phyloP scores from a whole-genome alignment of 2,329 filamentous ascomycete genomes.

The Fusarium poae region DNA sequence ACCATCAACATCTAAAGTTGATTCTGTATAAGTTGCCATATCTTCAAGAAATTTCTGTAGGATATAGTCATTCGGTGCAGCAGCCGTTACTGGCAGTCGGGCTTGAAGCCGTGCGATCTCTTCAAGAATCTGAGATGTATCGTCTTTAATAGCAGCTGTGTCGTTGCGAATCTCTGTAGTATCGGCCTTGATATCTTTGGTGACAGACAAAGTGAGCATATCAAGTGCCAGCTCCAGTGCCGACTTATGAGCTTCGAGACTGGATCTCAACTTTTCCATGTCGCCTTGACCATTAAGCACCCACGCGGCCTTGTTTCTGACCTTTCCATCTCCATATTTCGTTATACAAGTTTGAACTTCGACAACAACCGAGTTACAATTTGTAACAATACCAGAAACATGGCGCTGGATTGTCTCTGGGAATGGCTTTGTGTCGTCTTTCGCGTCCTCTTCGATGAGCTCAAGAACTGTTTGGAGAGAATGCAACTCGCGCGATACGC shows the following conservation, averaged over 20 bases:
- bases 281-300: constrained; percentile 16
- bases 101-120: constrained; percentile 19
- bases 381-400: background rate
- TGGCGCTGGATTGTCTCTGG: constrained; percentile 14
- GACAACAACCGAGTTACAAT: constrained; percentile 12
- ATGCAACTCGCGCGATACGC: constrained; percentile 29
- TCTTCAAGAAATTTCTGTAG: constrained; percentile 25
- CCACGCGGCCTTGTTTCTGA: constrained; percentile 17
- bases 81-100: background rate
- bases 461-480: constrained; percentile 29
- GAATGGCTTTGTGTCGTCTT: constrained; percentile 3
- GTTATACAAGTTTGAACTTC: constrained; percentile 14
- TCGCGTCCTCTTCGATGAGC: constrained; percentile 30
- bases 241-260: constrained; percentile 29
- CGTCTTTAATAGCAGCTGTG: constrained; percentile 23
- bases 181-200: constrained; percentile 16
- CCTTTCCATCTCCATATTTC: background rate
- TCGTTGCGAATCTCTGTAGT: background rate
- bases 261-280: constrained; percentile 15
- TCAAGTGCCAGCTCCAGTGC: constrained; percentile 21
- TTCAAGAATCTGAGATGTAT: constrained; percentile 12
- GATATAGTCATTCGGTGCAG: constrained; percentile 5
- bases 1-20: background rate
- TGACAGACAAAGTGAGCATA: constrained; percentile 1
- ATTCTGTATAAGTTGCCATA: constrained; percentile 23